phyloP scores from a whole-genome alignment of 208 protist genomes.

The Balamuthia mandrillaris region DNA sequence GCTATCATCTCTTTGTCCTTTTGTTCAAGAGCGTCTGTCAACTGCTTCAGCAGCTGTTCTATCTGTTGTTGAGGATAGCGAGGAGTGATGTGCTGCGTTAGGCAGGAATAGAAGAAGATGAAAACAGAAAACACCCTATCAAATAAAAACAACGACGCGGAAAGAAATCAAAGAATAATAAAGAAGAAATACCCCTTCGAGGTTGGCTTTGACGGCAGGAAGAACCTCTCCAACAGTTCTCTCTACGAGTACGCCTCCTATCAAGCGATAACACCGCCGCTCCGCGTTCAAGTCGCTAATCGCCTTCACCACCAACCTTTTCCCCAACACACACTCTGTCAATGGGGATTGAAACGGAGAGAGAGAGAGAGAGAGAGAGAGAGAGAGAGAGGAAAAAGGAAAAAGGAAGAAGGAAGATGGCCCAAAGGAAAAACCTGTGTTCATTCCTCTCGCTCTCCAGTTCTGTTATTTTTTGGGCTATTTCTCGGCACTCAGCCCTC shows the following conservation, averaged over 20 bases:
- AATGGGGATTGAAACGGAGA: neutral
- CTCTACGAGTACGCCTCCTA: slow-evolving; percentile 91
- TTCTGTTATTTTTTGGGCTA: slow-evolving; percentile 68
- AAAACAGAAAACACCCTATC: neutral
- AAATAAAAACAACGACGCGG: neutral
- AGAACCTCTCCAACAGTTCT: slow-evolving; percentile 88
- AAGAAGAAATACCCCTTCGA: neutral
- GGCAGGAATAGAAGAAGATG: neutral
- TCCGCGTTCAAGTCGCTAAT: slow-evolving; percentile 79
- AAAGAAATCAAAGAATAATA: too few relatives aligned
- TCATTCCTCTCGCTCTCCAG: slow-evolving; percentile 83
- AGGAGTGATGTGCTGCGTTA: neutral
- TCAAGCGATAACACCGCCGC: slow-evolving; percentile 88
- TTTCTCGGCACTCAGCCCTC: neutral
- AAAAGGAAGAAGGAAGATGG: neutral
- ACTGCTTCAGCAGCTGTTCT: slow-evolving; percentile 1
- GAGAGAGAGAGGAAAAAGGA: neutral
- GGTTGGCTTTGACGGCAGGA: slow-evolving; percentile 87
- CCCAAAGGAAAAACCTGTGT: slow-evolving; percentile 65
- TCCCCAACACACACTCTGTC: neutral
- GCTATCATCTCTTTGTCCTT: slow-evolving; percentile 4
- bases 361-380: neutral
- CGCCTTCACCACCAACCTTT: slow-evolving; percentile 77
- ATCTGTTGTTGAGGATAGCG: neutral
- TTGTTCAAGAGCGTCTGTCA: neutral